A percentile compares a stretch with the other conserved stretches of the same genome.
phyloP scores from a whole-genome alignment of 2,329 filamentous ascomycete genomes.

The Xylaria sp. region DNA sequence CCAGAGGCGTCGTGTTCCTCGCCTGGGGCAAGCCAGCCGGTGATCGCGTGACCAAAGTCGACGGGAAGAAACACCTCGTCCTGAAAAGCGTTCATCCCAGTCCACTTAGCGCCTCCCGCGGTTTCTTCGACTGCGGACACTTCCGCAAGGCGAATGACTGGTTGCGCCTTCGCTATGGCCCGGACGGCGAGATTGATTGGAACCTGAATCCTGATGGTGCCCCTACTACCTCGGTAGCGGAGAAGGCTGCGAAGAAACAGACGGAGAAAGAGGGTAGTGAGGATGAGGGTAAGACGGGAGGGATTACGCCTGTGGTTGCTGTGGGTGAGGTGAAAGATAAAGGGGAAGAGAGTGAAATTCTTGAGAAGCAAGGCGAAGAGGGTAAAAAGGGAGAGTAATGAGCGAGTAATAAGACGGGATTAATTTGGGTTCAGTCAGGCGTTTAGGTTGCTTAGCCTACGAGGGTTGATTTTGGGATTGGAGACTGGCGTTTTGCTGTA shows the following conservation, averaged over 20 bases:
- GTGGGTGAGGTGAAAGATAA: conserved; percentile 44
- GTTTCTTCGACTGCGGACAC: conserved; percentile 86
- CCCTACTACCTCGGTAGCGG: conserved; percentile 42
- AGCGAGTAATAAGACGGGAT: background rate
- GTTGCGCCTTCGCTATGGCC: conserved; percentile 81
- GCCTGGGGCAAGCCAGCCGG: conserved; percentile 92
- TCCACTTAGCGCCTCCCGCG: conserved; percentile 84
- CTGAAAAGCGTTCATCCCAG: conserved; percentile 91
- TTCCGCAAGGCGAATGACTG: conserved; percentile 87
- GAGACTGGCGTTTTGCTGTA: background rate
- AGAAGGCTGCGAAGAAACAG: conserved; percentile 32
- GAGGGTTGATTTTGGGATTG: background rate
- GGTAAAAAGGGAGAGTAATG: conserved; percentile 22
- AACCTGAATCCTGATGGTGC: conserved; percentile 60
- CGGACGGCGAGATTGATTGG: conserved; percentile 88
- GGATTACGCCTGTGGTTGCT: conserved; percentile 40
- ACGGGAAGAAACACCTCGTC: conserved; percentile 80
- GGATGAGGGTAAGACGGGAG: conserved; percentile 26
- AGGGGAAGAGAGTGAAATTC: conserved; percentile 44
- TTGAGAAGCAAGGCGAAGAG: conserved; percentile 48
- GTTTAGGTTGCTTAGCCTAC: background rate
- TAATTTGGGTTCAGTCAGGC: background rate
- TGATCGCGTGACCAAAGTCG: conserved; percentile 79
- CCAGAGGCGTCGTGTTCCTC: conserved; percentile 88
- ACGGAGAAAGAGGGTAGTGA: conserved; percentile 38